These are phyloP conservation scores for Yamadazyma dushanensis DNA, from an alignment of 1,139 yeast species.

Conservation along the genomic window DNA sequence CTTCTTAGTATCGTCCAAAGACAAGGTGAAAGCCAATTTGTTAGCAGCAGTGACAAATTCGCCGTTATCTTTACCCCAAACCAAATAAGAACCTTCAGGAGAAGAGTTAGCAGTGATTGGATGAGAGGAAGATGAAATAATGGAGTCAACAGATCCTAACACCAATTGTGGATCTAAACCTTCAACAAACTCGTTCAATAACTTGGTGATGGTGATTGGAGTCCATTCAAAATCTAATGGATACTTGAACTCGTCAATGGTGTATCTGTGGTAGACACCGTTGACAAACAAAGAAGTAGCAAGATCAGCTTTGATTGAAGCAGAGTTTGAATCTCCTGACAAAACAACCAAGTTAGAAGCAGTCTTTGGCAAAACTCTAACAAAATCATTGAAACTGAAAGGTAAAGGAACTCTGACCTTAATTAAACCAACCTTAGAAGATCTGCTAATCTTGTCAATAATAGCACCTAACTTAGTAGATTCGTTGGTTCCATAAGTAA, in stretches of 20 bases:
- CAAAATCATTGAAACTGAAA: constrained; percentile 63
- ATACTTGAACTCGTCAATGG: constrained; percentile 54
- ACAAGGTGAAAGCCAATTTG: constrained; percentile 68
- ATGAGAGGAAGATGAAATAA: constrained; percentile 7
- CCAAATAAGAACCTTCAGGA: constrained; percentile 52
- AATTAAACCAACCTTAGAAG: constrained; percentile 58
- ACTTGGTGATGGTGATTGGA: constrained; percentile 50
- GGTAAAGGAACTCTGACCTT: constrained; percentile 80
- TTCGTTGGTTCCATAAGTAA: constrained; percentile 74
- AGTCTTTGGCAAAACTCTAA: constrained; percentile 56
- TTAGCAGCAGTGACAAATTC: constrained; percentile 57
- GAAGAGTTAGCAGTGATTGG: constrained; percentile 42
- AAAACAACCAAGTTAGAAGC: constrained; percentile 64
- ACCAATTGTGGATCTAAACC: constrained; percentile 29
- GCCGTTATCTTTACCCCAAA: constrained; percentile 71
- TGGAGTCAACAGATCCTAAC: constrained; percentile 11
- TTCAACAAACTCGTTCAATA: constrained; percentile 46
- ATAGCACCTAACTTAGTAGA: constrained; percentile 52
- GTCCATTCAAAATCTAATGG: constrained; percentile 59
- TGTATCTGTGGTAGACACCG: constrained; percentile 39
- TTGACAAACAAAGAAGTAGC: constrained; percentile 67
- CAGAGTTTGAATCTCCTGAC: constrained; percentile 28
- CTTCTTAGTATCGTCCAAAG: constrained; percentile 58
- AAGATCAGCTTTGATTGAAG: constrained; percentile 65
- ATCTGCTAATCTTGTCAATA: constrained; percentile 31